phyloP scores from a whole-genome alignment of 2,329 filamentous ascomycete species.

The Aspergillus floridensis region DNA sequence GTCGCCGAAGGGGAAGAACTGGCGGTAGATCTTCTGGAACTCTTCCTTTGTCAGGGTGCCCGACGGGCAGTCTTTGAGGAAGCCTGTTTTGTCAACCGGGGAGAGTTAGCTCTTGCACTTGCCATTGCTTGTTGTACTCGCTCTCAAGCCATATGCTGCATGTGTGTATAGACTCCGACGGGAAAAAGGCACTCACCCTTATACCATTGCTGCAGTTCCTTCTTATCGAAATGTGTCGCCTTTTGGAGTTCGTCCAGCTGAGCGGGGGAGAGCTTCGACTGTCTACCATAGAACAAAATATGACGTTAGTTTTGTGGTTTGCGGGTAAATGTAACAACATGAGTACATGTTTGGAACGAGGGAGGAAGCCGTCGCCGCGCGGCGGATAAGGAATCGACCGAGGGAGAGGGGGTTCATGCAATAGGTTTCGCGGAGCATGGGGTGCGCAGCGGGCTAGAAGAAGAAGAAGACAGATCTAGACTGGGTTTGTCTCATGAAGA shows the following conservation, averaged over 20 bases:
- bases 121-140: too few relatives aligned
- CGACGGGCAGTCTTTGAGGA: conserved; percentile 95
- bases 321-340: too few relatives aligned
- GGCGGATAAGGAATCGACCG: too few relatives aligned
- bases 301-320: neutral
- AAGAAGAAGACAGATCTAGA: too few relatives aligned
- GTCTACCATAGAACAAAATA: conserved; percentile 53
- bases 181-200: conserved; percentile 66
- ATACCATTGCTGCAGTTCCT: conserved; percentile 99
- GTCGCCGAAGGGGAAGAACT: conserved; percentile 98
- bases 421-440: too few relatives aligned
- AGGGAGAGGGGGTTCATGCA: too few relatives aligned
- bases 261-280: conserved; percentile 96
- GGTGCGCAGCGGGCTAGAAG: too few relatives aligned
- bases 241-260: conserved; percentile 94
- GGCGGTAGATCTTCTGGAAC: conserved; percentile 99
- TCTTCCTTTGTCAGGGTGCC: conserved; percentile 97
- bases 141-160: neutral
- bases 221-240: conserved; percentile 98
- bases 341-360: neutral
- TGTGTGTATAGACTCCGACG: too few relatives aligned
- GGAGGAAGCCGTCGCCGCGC: neutral
- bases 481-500: too few relatives aligned
- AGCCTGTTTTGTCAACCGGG: conserved; percentile 60
- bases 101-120: too few relatives aligned